A percentile compares a stretch with the other conserved stretches of the same genome.
These are phyloP conservation scores for Amaranthus tricolor DNA, from an alignment of 179 eudicot species.

Conservation along the genomic window DNA sequence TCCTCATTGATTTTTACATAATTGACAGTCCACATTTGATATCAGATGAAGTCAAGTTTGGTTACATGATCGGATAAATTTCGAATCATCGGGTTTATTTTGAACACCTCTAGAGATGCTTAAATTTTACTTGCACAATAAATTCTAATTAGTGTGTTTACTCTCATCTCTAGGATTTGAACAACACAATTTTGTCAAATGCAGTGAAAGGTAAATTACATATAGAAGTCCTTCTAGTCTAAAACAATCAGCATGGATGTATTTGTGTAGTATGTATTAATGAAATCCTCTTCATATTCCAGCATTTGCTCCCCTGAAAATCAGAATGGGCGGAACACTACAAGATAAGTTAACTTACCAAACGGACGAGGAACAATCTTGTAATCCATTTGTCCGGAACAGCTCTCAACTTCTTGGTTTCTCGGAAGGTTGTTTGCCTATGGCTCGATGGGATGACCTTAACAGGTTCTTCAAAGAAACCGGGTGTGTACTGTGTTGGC, in stretches of 20 bases:
- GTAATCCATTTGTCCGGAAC: constrained; percentile 46
- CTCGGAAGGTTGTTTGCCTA: constrained; percentile 64
- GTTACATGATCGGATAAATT: too few species aligned
- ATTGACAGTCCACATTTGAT: too few species aligned
- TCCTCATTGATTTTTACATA: too few species aligned
- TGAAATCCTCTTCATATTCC: constrained; percentile 11
- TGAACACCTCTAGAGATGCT: too few species aligned
- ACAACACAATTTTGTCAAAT: constrained; percentile 47
- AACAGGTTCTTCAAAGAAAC: constrained; percentile 62
- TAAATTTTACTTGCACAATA: too few species aligned
- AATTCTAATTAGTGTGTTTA: neutral
- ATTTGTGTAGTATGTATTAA: neutral
- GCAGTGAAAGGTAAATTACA: constrained; percentile 64
- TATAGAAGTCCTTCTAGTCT: too few species aligned
- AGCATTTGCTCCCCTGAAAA: constrained; percentile 55
- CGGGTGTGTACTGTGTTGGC: constrained; percentile 32
- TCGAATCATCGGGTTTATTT: too few species aligned
- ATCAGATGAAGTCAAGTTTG: too few species aligned
- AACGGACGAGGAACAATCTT: constrained; percentile 45
- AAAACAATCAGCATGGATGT: neutral
- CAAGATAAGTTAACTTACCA: constrained; percentile 70
- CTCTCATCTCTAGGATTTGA: constrained; percentile 56
- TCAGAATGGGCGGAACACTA: constrained; percentile 87
- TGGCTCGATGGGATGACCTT: constrained; percentile 81
- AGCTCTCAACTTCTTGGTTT: constrained; percentile 51